Percentiles rank a stretch among this genome's conserved stretches.
Conservation (phyloP, 2,329 filamentous ascomycete species). For the Phaeomoniella chlamydospora region DNA sequence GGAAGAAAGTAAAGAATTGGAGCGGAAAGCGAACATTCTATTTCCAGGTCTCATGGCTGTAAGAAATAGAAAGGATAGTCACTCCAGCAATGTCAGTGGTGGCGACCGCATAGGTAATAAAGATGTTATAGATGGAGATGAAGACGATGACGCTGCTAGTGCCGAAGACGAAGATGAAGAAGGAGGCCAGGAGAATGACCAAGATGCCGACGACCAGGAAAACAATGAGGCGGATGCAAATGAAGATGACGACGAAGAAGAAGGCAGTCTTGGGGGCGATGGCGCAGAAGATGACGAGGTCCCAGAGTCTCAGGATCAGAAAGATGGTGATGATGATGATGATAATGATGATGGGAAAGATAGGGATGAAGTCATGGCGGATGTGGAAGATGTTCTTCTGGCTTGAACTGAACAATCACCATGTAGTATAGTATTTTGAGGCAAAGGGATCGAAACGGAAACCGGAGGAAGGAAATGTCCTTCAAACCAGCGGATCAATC, state of each 20-base stretch:
- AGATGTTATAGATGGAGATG: constrained; percentile 6
- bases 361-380: constrained; percentile 7
- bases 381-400: neutral
- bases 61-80: constrained; percentile 9
- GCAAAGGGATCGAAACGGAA: no score
- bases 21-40: constrained; percentile 22
- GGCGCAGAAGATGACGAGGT: constrained; percentile 14
- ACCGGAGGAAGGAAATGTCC: no score
- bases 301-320: constrained; percentile 6
- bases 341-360: constrained; percentile 11
- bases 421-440: no score
- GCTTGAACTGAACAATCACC: no score
- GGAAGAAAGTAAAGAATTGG: constrained; percentile 16
- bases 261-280: constrained; percentile 3
- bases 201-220: constrained; percentile 5
- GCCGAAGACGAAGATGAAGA: constrained; percentile 12
- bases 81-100: constrained; percentile 20
- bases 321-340: constrained; percentile 3
- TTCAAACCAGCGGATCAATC: no score
- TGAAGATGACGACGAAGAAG: constrained; percentile 10
- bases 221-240: constrained; percentile 3
- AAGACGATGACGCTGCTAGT: constrained; percentile 15
- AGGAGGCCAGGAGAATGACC: constrained; percentile 14
- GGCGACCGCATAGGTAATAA: constrained; percentile 10
- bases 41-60: constrained; percentile 32